phyloP scores from a whole-genome alignment of 148 eudicot species.

The Cornus florida region DNA sequence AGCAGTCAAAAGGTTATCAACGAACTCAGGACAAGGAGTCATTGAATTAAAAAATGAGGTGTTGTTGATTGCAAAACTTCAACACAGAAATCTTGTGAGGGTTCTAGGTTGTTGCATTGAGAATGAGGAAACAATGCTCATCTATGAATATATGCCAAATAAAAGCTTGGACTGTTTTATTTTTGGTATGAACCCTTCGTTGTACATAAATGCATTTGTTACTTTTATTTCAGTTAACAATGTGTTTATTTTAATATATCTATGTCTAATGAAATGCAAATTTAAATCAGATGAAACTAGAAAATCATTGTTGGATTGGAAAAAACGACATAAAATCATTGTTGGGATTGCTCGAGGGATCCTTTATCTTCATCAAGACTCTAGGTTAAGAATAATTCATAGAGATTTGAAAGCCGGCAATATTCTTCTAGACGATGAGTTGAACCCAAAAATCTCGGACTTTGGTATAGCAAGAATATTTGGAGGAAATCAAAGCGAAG shows the following conservation, averaged over 20 bases:
- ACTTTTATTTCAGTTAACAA: no score
- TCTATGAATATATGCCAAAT: constrained; percentile 56
- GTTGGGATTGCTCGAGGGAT: no score
- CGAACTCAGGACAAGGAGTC: constrained; percentile 45
- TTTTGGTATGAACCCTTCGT: constrained; percentile 28
- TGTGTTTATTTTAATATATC: no score
- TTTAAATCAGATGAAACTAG: no score
- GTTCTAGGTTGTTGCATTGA: constrained; percentile 44
- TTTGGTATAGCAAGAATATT: constrained; percentile 47
- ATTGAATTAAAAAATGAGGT: constrained; percentile 54
- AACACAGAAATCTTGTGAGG: constrained; percentile 48
- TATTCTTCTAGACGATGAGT: constrained; percentile 38
- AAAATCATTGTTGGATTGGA: no score
- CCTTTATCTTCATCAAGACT: no score
- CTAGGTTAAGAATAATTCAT: constrained; percentile 56
- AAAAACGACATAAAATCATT: no score
- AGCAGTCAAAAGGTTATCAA: constrained; percentile 45
- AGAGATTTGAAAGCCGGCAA: constrained; percentile 56
- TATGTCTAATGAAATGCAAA: no score
- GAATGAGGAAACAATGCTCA: constrained; percentile 43
- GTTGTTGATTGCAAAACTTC: constrained; percentile 47
- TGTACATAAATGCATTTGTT: neutral
- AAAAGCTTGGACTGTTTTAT: constrained; percentile 57
- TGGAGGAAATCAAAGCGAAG: no score
- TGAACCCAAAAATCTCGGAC: constrained; percentile 53